These are phyloP conservation scores for Neltuma alba DNA, from an alignment of 306 rosid genomes.

Conservation along the genomic window DNA sequence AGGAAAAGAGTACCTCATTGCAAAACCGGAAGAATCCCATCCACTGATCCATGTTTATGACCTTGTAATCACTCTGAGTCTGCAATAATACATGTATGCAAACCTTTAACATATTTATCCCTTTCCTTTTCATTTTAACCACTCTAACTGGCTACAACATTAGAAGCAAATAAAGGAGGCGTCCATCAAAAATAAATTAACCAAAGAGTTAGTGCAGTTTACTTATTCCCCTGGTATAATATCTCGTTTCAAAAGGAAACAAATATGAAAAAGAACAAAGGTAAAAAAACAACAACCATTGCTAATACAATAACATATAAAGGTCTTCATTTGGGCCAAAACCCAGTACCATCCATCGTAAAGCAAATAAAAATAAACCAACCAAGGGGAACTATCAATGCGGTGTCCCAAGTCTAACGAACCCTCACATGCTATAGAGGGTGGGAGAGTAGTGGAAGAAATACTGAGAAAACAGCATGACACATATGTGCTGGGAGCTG, in stretches of 20 bases:
- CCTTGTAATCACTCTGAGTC: slow-evolving; percentile 94
- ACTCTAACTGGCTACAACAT: neutral
- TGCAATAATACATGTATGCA: slow-evolving; percentile 42
- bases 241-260: neutral
- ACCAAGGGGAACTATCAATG: neutral
- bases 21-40: slow-evolving; percentile 97
- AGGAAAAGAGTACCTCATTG: slow-evolving; percentile 68
- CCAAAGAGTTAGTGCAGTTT: neutral
- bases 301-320: neutral
- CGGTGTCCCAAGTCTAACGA: neutral
- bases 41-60: slow-evolving; percentile 97
- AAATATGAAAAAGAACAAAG: neutral
- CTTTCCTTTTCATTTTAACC: neutral
- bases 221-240: neutral
- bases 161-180: neutral
- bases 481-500: neutral
- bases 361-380: neutral
- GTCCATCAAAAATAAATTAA: neutral
- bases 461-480: neutral
- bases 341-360: neutral
- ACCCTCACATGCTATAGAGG: neutral
- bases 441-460: neutral
- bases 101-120: neutral
- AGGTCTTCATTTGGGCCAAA: neutral
- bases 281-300: neutral